A percentile compares a stretch with the other conserved stretches of the same genome.
These are phyloP conservation scores for Backusella luteola DNA, from an alignment of 192 early-diverging fungal species.

Conservation along the genomic window DNA sequence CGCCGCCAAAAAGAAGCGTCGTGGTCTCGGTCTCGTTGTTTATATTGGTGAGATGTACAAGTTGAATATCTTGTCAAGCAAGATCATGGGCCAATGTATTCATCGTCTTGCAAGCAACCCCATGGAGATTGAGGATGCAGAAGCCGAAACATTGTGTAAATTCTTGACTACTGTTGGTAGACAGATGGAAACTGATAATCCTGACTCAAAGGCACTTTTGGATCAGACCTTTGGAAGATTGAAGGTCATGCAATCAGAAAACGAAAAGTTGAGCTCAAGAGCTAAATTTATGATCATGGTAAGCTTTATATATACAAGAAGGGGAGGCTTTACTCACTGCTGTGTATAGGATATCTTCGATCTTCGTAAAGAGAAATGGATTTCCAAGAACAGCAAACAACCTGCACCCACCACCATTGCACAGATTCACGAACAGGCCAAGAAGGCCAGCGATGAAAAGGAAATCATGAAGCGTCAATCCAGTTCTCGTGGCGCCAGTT, in stretches of 20 bases:
- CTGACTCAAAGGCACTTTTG: constrained; percentile 63
- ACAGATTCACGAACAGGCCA: constrained; percentile 79
- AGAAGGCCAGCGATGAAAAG: constrained; percentile 62
- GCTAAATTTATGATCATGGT: constrained; percentile 88
- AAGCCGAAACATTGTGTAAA: constrained; percentile 91
- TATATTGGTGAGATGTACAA: constrained; percentile 98
- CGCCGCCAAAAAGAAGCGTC: constrained; percentile 89
- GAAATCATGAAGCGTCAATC: constrained; percentile 68
- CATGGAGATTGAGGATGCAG: constrained; percentile 88
- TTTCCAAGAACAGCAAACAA: constrained; percentile 52
- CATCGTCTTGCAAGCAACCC: constrained; percentile 71
- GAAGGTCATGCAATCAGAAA: constrained; percentile 62
- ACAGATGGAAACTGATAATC: constrained; percentile 66
- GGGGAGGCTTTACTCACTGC: neutral
- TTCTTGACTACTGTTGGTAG: constrained; percentile 87
- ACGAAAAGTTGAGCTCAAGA: constrained; percentile 72
- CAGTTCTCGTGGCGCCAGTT: constrained; percentile 52
- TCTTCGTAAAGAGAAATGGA: constrained; percentile 76
- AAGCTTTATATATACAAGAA: neutral
- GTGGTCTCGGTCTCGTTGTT: constrained; percentile 86
- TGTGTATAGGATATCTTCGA: constrained; percentile 52
- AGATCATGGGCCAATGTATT: constrained; percentile 95
- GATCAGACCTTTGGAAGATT: constrained; percentile 89
- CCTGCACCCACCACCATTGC: constrained; percentile 88
- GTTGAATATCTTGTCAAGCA: constrained; percentile 83